These are phyloP conservation scores for Paramecium caudatum DNA, from an alignment of 73 alveolate species.

Conservation along the genomic window DNA sequence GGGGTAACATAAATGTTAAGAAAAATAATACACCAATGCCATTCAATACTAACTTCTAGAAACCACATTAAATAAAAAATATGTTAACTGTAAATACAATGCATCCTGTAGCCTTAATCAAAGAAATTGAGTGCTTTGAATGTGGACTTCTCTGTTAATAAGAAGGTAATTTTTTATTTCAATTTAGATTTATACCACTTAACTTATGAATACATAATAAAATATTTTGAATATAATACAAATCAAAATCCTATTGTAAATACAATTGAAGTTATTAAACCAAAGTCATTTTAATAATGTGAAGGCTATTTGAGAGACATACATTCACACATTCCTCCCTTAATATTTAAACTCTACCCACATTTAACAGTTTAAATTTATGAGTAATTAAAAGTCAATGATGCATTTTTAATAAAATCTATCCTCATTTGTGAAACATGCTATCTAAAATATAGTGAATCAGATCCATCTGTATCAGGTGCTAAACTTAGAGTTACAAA, in stretches of 20 bases:
- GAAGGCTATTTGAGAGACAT: constrained; percentile 65
- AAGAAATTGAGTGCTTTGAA: constrained; percentile 71
- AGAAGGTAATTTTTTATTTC: constrained; percentile 4
- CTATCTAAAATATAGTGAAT: constrained; percentile 60
- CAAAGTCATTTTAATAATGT: constrained; percentile 48
- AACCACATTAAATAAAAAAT: constrained; percentile 67
- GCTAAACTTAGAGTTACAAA: constrained; percentile 13
- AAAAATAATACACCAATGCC: constrained; percentile 72
- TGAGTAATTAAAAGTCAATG: constrained; percentile 65
- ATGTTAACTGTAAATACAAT: constrained; percentile 70
- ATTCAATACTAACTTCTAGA: constrained; percentile 64
- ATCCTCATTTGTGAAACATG: constrained; percentile 48
- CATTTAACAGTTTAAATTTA: constrained; percentile 64
- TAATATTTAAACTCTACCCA: constrained; percentile 64
- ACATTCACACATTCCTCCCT: constrained; percentile 69
- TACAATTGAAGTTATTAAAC: constrained; percentile 49
- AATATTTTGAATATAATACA: constrained; percentile 63
- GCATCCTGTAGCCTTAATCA: constrained; percentile 70
- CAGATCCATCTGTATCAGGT: constrained; percentile 55
- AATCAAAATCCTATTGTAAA: constrained; percentile 64
- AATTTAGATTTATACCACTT: constrained; percentile 67
- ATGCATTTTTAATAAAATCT: constrained; percentile 61
- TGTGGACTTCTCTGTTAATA: constrained; percentile 58
- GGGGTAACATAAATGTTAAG: constrained; percentile 66
- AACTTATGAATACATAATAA: constrained; percentile 69